These are phyloP conservation scores for Cronartium quercuum DNA, from an alignment of 1,284 basidiomycete species.

Conservation along the genomic window DNA sequence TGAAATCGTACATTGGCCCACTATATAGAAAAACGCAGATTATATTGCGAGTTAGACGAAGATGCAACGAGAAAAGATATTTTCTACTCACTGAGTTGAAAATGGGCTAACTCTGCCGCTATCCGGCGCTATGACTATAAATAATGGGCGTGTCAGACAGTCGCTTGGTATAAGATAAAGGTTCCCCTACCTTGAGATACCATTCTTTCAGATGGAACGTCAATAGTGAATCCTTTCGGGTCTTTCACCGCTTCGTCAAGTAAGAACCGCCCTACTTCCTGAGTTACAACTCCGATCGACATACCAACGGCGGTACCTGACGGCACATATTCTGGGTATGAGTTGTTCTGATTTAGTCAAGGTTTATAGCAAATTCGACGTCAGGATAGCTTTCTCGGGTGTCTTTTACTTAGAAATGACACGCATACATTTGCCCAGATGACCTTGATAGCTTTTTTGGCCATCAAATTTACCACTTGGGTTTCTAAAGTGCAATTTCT, in stretches of 20 bases:
- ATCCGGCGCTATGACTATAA: slow-evolving; percentile 20
- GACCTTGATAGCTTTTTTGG: slow-evolving; percentile 11
- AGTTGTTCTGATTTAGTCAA: slow-evolving; percentile 16
- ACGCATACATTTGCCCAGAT: slow-evolving; percentile 31
- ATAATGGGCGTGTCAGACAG: not conserved
- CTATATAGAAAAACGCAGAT: not conserved
- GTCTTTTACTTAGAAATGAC: not conserved
- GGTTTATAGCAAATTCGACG: not conserved
- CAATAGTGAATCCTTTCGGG: slow-evolving; percentile 12
- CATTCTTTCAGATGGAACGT: slow-evolving; percentile 7
- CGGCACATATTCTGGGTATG: slow-evolving; percentile 33
- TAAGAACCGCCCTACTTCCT: slow-evolving; percentile 9
- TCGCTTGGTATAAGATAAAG: not conserved
- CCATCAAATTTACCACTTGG: slow-evolving; percentile 14
- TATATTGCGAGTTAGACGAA: not conserved
- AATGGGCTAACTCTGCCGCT: slow-evolving; percentile 35
- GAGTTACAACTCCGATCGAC: slow-evolving; percentile 33
- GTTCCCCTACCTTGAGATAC: slow-evolving; percentile 19
- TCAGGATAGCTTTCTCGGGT: not conserved
- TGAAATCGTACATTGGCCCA: slow-evolving; percentile 35
- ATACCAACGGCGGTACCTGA: slow-evolving; percentile 11
- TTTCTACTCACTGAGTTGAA: slow-evolving; percentile 32
- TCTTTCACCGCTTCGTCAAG: slow-evolving; percentile 8
- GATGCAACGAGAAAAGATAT: not conserved
- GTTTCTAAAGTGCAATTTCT: slow-evolving; percentile 33